Evolutionary conservation across 495 filamentous ascomycete genomes (phyloP).

Genomic region (Pyrenopolyporus hunteri): DNA sequence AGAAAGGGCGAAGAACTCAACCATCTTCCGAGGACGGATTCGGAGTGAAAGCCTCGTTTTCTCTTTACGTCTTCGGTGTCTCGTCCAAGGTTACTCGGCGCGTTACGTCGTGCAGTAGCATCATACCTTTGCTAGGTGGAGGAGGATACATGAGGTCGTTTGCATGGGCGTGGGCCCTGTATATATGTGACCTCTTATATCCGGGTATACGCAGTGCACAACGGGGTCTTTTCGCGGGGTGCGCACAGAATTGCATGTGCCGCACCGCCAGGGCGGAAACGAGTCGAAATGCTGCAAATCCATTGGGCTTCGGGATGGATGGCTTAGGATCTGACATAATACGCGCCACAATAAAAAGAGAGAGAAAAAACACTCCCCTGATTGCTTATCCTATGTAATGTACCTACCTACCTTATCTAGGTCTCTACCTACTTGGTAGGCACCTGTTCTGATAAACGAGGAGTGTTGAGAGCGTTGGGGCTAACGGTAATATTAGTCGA

Average conservation of each 20-base stretch:
- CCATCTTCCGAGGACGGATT: conserved; percentile 1
- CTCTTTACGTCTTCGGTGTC: not conserved
- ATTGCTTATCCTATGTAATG: no score
- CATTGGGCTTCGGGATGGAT: conserved; percentile 28
- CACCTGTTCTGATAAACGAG: no score
- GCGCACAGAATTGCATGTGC: conserved; percentile 26
- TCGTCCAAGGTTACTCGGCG: not conserved
- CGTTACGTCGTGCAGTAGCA: conserved; percentile 13
- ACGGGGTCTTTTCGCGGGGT: conserved; percentile 23
- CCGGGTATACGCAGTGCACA: conserved; percentile 2
- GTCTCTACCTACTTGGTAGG: no score
- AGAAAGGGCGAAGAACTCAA: conserved; percentile 9
- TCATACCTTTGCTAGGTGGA: conserved; percentile 24
- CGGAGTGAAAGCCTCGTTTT: not conserved
- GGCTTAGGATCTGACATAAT: conserved; percentile 39
- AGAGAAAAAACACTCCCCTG: not conserved
- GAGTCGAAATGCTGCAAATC: conserved; percentile 14
- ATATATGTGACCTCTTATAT: conserved; percentile 3
- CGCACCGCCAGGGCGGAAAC: conserved; percentile 34
- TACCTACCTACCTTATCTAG: no score
- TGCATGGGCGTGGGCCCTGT: conserved; percentile 10
- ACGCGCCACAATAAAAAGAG: conserved; percentile 24
- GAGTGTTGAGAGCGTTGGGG: no score
- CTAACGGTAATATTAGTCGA: no score
- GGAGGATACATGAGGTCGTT: conserved; percentile 12